phyloP scores from a whole-genome alignment of 1,139 yeast genomes.

The Protomyces inundatus region DNA sequence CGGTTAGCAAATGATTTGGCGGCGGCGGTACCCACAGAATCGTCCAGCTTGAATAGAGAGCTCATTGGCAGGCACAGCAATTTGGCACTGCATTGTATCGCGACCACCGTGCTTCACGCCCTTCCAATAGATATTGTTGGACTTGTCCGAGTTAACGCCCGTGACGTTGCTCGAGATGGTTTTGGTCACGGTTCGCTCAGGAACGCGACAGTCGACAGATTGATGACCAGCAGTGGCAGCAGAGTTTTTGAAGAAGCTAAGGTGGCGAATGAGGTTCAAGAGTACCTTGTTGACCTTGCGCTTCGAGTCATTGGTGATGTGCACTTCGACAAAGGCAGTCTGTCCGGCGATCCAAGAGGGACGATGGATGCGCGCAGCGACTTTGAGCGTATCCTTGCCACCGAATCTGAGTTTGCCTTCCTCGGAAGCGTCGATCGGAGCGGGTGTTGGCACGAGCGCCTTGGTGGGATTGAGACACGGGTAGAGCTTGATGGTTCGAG shows the following conservation, averaged over 20 bases:
- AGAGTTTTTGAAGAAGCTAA: constrained; percentile 22
- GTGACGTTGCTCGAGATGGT: constrained; percentile 10
- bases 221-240: constrained; percentile 27
- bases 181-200: constrained; percentile 22
- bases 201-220: constrained; percentile 22
- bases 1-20: background rate
- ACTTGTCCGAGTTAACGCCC: constrained; percentile 9
- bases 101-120: constrained; percentile 25
- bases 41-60: constrained; percentile 26
- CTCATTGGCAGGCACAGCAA: constrained; percentile 23
- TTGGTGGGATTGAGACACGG: constrained; percentile 25
- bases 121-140: constrained; percentile 17
- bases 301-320: constrained; percentile 24
- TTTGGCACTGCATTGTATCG: constrained; percentile 15
- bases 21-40: background rate
- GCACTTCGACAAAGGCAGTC: constrained; percentile 25
- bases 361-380: constrained; percentile 26
- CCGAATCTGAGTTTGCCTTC: constrained; percentile 25
- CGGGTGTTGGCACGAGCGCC: constrained; percentile 24
- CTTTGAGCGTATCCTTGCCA: constrained; percentile 24
- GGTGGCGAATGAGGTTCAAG: constrained; percentile 21
- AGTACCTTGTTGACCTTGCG: constrained; percentile 13
- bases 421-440: constrained; percentile 23
- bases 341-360: constrained; percentile 28
- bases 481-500: constrained; percentile 11